Evolutionary conservation across 257 asterid species (phyloP).

Genomic region (Leptodermis oblonga): DNA sequence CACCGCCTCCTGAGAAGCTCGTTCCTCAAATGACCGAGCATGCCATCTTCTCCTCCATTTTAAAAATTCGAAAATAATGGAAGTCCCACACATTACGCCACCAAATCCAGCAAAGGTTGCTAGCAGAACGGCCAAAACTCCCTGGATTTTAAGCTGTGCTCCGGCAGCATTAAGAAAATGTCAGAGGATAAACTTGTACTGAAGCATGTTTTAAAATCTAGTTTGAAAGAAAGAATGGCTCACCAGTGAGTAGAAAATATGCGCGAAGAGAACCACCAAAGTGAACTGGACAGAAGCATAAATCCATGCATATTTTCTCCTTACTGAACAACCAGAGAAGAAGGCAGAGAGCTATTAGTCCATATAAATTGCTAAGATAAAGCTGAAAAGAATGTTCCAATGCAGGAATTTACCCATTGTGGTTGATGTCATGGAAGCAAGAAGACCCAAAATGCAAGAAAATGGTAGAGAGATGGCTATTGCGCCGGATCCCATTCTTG

Average conservation of each 20-base stretch:
- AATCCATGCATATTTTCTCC: constrained; percentile 76
- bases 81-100: constrained; percentile 81
- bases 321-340: constrained; percentile 35
- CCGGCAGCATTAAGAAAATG: constrained; percentile 4
- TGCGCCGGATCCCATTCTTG: constrained; percentile 78
- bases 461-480: constrained; percentile 91
- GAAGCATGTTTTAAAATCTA: background rate
- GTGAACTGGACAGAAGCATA: constrained; percentile 73
- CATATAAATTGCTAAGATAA: background rate
- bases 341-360: constrained; percentile 11
- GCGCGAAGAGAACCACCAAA: constrained; percentile 78
- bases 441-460: constrained; percentile 93
- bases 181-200: constrained; percentile 1
- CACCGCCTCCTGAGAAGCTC: constrained; percentile 22
- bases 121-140: constrained; percentile 64
- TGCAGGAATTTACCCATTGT: constrained; percentile 66
- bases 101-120: constrained; percentile 89
- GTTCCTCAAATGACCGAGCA: constrained; percentile 31
- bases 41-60: constrained; percentile 52
- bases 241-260: constrained; percentile 81
- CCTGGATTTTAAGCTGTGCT: constrained; percentile 65
- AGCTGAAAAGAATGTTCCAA: background rate
- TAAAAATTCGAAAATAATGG: constrained; percentile 49
- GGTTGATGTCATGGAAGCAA: constrained; percentile 93
- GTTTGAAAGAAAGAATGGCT: constrained; percentile 16